Evolutionary conservation across 176 grass and related monocot genomes (phyloP).

Genomic region (Tillandsia leiboldiana): DNA sequence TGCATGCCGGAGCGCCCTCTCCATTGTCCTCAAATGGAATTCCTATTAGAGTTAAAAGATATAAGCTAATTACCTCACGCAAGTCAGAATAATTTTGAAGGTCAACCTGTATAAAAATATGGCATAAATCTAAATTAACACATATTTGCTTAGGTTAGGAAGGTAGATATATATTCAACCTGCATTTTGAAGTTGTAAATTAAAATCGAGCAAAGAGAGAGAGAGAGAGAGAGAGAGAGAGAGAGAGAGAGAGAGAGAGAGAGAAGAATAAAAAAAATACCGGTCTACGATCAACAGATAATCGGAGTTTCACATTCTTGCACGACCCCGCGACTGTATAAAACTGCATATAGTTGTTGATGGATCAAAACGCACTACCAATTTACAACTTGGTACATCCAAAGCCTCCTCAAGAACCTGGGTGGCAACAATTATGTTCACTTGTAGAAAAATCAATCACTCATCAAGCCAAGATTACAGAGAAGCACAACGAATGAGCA

Average conservation of each 20-base stretch:
- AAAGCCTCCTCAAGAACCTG: conserved; percentile 73
- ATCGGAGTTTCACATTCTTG: conserved; percentile 56
- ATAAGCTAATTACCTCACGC: not conserved
- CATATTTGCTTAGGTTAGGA: too few relatives aligned
- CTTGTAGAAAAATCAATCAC: conserved; percentile 32
- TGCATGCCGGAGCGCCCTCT: conserved; percentile 49
- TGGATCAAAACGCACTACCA: conserved; percentile 74
- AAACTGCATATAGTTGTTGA: conserved; percentile 51
- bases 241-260: too few relatives aligned
- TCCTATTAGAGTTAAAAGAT: conserved; percentile 36
- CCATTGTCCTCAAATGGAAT: conserved; percentile 79
- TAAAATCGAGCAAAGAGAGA: too few relatives aligned
- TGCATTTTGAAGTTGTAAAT: too few relatives aligned
- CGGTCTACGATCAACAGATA: conserved; percentile 52
- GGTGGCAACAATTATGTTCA: conserved; percentile 71
- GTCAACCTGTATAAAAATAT: too few relatives aligned
- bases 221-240: not conserved
- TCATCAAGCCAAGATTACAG: not conserved
- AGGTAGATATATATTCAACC: too few relatives aligned
- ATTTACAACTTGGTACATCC: conserved; percentile 75
- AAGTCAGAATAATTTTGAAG: not conserved
- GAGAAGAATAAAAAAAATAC: conserved; percentile 19
- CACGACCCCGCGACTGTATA: conserved; percentile 85
- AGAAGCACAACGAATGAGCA: not conserved
- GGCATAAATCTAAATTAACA: too few relatives aligned